Evolutionary conservation across 2,329 filamentous ascomycete species (phyloP).

Genomic region (Nemania sp.): DNA sequence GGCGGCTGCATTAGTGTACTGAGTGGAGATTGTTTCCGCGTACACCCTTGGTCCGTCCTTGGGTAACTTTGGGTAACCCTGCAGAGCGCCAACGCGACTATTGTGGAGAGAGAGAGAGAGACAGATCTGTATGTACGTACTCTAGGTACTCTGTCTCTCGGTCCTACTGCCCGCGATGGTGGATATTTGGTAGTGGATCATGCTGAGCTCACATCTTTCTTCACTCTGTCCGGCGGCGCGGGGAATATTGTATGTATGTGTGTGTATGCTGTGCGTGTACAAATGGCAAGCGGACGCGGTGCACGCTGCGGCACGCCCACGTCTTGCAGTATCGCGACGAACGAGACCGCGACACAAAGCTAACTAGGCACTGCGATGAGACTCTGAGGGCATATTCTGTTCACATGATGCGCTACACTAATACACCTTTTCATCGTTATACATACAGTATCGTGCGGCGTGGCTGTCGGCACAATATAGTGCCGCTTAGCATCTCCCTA

Average conservation of each 20-base stretch:
- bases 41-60: slow-evolving; percentile 34
- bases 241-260: no score
- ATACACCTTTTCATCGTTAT: neutral
- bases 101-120: slow-evolving; percentile 28
- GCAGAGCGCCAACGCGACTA: slow-evolving; percentile 43
- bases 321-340: slow-evolving; percentile 43
- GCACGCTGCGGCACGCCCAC: slow-evolving; percentile 37
- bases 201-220: neutral
- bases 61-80: slow-evolving; percentile 40
- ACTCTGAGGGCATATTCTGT: slow-evolving; percentile 29
- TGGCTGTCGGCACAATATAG: slow-evolving; percentile 19
- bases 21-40: slow-evolving; percentile 26
- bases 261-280: slow-evolving; percentile 11
- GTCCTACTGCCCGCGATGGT: neutral
- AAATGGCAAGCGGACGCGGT: slow-evolving; percentile 9
- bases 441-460: slow-evolving; percentile 2
- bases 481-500: neutral
- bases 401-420: slow-evolving; percentile 23
- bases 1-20: slow-evolving; percentile 43
- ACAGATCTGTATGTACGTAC: no score
- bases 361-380: slow-evolving; percentile 34
- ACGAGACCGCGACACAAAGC: slow-evolving; percentile 45
- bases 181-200: neutral
- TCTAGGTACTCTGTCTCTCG: no score
- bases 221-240: slow-evolving; percentile 37